Percentiles rank a stretch among this genome's conserved stretches.
phyloP scores from a whole-genome alignment of 179 eudicot genomes.

The Amaranthus tricolor region DNA sequence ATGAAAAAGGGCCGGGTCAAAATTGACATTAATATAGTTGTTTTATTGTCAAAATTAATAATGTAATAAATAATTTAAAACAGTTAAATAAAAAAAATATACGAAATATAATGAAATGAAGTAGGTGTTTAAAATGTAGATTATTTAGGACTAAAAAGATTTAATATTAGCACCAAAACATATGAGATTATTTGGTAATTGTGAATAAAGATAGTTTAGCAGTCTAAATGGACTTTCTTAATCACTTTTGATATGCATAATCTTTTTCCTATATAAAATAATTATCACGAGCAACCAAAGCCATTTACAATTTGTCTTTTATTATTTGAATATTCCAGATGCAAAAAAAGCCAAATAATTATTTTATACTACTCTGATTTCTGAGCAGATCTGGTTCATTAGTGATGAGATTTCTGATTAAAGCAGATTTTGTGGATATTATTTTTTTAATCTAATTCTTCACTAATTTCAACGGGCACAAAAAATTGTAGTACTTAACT shows the following conservation, averaged over 20 bases:
- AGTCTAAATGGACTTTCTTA: background rate
- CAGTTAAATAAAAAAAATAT: background rate
- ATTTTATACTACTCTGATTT: constrained; percentile 4
- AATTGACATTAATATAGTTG: background rate
- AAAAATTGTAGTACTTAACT: no score
- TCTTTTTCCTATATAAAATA: background rate
- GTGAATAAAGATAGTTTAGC: background rate
- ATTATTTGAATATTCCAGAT: background rate
- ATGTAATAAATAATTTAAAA: no score
- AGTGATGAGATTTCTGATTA: constrained; percentile 31
- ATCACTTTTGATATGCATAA: constrained; percentile 7
- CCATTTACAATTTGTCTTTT: background rate
- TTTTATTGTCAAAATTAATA: background rate
- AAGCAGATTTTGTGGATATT: constrained; percentile 32
- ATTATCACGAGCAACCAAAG: constrained; percentile 13
- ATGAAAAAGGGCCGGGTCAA: no score
- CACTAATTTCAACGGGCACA: no score
- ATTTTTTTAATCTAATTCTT: background rate
- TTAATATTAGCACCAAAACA: background rate
- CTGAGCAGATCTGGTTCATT: constrained; percentile 19
- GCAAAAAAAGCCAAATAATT: background rate
- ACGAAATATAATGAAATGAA: background rate
- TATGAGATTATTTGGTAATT: background rate
- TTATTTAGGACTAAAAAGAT: no score
- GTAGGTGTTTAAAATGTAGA: background rate